Conservation (phyloP, 805 yeast genomes). For the Metschnikowia lachancei region DNA sequence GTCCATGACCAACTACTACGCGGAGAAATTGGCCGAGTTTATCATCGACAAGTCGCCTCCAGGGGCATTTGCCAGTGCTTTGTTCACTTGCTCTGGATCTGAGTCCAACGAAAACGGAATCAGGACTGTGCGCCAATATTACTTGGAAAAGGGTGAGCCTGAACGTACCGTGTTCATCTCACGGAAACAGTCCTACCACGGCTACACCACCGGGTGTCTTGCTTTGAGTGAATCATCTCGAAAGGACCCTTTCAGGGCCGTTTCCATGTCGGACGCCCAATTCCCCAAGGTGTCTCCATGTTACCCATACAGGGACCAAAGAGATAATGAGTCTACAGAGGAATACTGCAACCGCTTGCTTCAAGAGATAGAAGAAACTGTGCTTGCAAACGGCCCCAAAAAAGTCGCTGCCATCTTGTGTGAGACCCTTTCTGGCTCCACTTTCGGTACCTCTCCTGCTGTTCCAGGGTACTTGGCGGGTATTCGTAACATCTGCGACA, state of each 20-base stretch:
- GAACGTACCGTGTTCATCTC: slow-evolving; percentile 15
- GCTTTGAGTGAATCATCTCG: slow-evolving; percentile 15
- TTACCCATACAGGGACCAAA: slow-evolving; percentile 16
- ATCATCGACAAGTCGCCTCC: slow-evolving; percentile 17
- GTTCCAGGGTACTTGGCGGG: slow-evolving; percentile 29
- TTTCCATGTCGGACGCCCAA: slow-evolving; percentile 13
- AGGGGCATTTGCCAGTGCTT: slow-evolving; percentile 17
- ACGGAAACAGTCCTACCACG: slow-evolving; percentile 19
- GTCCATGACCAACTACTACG: slow-evolving; percentile 16
- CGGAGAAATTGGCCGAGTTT: slow-evolving; percentile 18
- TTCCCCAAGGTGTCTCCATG: slow-evolving; percentile 17
- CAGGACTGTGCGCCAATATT: slow-evolving; percentile 19
- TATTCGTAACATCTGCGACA: slow-evolving; percentile 45
- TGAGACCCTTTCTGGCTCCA: slow-evolving; percentile 28
- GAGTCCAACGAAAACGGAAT: slow-evolving; percentile 21
- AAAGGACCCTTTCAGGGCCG: slow-evolving; percentile 11
- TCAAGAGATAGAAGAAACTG: slow-evolving; percentile 17
- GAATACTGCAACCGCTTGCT: slow-evolving; percentile 15
- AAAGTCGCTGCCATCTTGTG: slow-evolving; percentile 26
- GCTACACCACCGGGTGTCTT: slow-evolving; percentile 19
- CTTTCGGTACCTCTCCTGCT: slow-evolving; percentile 26
- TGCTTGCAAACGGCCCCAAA: slow-evolving; percentile 12
- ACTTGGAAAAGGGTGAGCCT: slow-evolving; percentile 18
- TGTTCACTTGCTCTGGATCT: slow-evolving; percentile 21
- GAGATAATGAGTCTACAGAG: slow-evolving; percentile 11